phyloP scores from a whole-genome alignment of 2,329 filamentous ascomycete genomes.

The Metarhizium anisopliae region DNA sequence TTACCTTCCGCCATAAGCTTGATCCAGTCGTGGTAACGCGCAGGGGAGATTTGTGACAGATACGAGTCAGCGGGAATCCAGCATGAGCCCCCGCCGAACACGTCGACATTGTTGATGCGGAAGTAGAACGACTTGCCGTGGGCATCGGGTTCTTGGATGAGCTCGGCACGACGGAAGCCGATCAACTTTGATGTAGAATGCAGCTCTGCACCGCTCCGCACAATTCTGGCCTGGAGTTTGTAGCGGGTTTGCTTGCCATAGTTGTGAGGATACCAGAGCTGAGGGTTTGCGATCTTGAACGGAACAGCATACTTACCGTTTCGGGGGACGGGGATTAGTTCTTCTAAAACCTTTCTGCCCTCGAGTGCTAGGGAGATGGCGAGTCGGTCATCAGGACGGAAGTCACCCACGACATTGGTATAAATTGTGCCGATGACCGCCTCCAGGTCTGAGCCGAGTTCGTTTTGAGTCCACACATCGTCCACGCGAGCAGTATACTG shows the following conservation, averaged over 20 bases:
- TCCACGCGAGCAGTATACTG: conserved; percentile 49
- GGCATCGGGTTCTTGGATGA: conserved; percentile 45
- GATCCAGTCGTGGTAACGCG: conserved; percentile 31
- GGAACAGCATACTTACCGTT: conserved; percentile 2
- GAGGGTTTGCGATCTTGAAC: conserved; percentile 29
- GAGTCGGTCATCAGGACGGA: conserved; percentile 15
- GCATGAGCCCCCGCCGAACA: conserved; percentile 68
- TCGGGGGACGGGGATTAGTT: background rate
- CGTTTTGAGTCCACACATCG: conserved; percentile 41
- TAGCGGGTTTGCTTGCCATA: conserved; percentile 8
- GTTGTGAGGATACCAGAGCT: conserved; percentile 12
- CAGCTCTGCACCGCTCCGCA: background rate
- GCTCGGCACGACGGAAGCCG: conserved; percentile 52
- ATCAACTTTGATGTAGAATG: conserved; percentile 37
- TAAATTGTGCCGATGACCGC: conserved; percentile 21
- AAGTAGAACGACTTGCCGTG: conserved; percentile 68
- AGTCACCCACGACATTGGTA: conserved; percentile 26
- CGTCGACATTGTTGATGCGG: conserved; percentile 59
- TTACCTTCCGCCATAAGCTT: no score
- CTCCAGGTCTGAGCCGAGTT: conserved; percentile 20
- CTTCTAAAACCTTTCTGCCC: conserved; percentile 9
- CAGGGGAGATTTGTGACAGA: conserved; percentile 53
- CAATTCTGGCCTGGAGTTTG: background rate
- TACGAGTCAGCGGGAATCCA: conserved; percentile 77
- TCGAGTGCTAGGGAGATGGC: conserved; percentile 17